Evolutionary conservation across 1,284 basidiomycete species (phyloP), one percentile per base, ranked within the genome.

Genomic region (Cerrena zonata): DNA sequence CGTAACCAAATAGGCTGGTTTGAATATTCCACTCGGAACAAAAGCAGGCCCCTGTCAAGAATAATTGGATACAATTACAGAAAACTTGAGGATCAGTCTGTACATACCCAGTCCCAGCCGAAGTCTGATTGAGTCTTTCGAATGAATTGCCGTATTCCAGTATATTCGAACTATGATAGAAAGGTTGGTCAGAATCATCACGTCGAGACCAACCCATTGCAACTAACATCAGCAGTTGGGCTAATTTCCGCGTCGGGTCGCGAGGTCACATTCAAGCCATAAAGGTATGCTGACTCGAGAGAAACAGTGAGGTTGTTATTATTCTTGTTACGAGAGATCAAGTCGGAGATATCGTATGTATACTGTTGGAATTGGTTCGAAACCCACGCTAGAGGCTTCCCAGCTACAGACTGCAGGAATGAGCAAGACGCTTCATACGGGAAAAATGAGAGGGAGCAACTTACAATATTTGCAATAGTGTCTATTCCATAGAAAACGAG

Each of bases 401-500:
- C 77, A 11, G 71, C 73, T 12, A 83, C 63, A 7, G 72, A 77
- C 78, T 80, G 43, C 3, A n/a, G 30, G 15, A 15, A 75, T 75
- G 79, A 7, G 76, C 74, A 21, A 83, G 64, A 2, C 76, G 71
- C 36, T 78, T 66, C 3, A 80, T 40, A 4, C n/a, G n/a, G 27
- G 21, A 41, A 30, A 44, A 34, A 40, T 13, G 36, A 41, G 13
- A 22, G 49, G 23, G 21, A 12, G 19, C 11, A 27, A 56, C 67
- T 37, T 45, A 71, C 69, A 47, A 82, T 77, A 47, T 78, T 79
- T 7, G 78, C 77, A 45, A 82, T 69, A 0, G 78, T 80, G 59
- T 83, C 79, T 34, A 84, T 69, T 2, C 80, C 80, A 47, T 80
- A 75, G 60, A 83, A 82, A 13, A 80, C 72, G n/a, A 84, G 66